These are phyloP conservation scores for Parastagonospora nodorum DNA, from an alignment of 2,329 filamentous ascomycete genomes.

Conservation along the genomic window DNA sequence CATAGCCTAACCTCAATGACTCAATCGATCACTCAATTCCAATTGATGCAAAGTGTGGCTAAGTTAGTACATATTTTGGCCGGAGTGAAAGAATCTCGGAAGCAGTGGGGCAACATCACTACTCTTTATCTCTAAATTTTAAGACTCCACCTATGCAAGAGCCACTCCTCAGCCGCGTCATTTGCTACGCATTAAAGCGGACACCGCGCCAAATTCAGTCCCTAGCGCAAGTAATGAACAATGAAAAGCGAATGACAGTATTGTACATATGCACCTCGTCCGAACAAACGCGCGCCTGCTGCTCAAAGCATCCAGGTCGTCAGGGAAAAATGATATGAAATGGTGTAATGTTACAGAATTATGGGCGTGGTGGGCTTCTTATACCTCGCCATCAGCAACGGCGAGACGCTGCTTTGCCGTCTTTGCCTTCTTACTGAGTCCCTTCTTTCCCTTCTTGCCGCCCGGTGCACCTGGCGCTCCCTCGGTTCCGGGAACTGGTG, in stretches of 20 bases:
- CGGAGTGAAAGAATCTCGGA: no score
- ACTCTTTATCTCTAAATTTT: no score
- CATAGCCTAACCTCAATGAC: no score
- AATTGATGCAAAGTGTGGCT: no score
- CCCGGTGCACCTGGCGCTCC: slow-evolving; percentile 27
- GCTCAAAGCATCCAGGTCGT: background rate
- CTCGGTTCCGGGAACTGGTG: slow-evolving; percentile 65
- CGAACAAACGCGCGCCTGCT: background rate
- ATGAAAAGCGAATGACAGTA: slow-evolving; percentile 8
- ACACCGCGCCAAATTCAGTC: background rate
- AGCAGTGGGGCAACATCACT: no score
- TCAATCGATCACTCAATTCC: no score
- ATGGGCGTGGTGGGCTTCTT: slow-evolving; percentile 1
- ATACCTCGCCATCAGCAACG: slow-evolving; percentile 52
- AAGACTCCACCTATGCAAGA: no score
- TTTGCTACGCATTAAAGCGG: background rate
- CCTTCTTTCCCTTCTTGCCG: slow-evolving; percentile 61
- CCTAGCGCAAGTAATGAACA: slow-evolving; percentile 1
- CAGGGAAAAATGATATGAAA: slow-evolving; percentile 15
- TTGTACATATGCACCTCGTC: slow-evolving; percentile 20
- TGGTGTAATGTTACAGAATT: slow-evolving; percentile 11
- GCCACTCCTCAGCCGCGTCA: no score
- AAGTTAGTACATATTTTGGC: no score
- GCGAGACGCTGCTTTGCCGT: slow-evolving; percentile 56
- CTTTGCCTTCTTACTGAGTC: slow-evolving; percentile 58